Evolutionary conservation across 352 stramenopile genomes (phyloP), one percentile per base, ranked within the genome.

Genomic region (Phytophthora kernoviae): DNA sequence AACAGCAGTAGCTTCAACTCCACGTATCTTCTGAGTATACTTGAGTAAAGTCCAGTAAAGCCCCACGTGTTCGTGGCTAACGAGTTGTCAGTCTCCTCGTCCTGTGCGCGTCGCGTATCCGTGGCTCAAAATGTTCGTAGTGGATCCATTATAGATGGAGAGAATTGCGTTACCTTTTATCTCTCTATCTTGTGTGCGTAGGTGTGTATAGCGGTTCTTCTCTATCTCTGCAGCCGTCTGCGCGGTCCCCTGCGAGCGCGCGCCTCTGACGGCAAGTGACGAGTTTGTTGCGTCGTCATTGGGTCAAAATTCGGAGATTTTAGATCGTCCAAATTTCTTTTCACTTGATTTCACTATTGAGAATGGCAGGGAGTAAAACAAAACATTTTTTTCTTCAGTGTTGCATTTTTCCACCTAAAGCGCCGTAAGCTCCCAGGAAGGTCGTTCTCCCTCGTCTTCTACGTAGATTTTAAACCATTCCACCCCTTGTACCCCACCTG

Each of bases 1-100:
- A 57, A 48, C 26, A 79, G 62, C 24, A 73, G 34, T 37, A 79
- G 39, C 21, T 79, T 79, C 37, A 79, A 51, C 18, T 65, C 33
- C 24, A 76, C 54, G 52, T 79, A 79, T 8, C 65, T 60, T 17
- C 45, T 15, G 15, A 72, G 12, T n/a, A 68, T 21, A 30, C 62
- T 71, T 43, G 44, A 34, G 54, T 57, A 2, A 47, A 22, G 1
- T 68, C 18, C n/a, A n/a, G n/a, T n/a, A 39, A 70, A 52, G 34
- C 37, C 54, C 65, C 70, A 79, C 21, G 22, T 65, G 21, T 11
- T 55, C 6, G 66, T 54, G 42, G 75, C 66, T 8, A 71, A 51
- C 40, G 49, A 54, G 20, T 54, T 46, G 32, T 51, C 58, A 18
- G 62, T 62, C 24, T 75, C 65, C 32, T 71, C 66, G 1, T 51